Percentiles rank a stretch among this genome's conserved stretches.
These are phyloP conservation scores for Termitomyces heimii DNA, from an alignment of 768 basidiomycete species.

Conservation along the genomic window DNA sequence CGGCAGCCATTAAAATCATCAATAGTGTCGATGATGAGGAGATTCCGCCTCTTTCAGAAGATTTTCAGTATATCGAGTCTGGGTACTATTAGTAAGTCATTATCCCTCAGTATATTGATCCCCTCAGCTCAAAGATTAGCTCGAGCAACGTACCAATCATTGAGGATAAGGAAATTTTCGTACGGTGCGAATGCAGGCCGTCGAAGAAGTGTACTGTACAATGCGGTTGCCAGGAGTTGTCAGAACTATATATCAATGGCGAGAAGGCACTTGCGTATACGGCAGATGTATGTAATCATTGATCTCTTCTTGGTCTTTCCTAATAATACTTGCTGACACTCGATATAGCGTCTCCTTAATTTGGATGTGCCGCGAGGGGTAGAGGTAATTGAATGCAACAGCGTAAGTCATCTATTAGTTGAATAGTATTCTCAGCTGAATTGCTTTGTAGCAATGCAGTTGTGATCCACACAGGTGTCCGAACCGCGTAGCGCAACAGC, in stretches of 20 bases:
- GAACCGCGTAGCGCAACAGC: slow-evolving; percentile 58
- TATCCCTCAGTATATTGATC: neutral
- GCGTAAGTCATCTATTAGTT: slow-evolving; percentile 27
- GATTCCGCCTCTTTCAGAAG: slow-evolving; percentile 32
- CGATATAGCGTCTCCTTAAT: slow-evolving; percentile 41
- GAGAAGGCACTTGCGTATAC: slow-evolving; percentile 37
- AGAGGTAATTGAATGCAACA: slow-evolving; percentile 64
- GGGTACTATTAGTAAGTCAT: slow-evolving; percentile 42
- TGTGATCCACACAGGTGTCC: slow-evolving; percentile 36
- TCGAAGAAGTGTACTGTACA: slow-evolving; percentile 14
- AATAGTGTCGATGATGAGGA: slow-evolving; percentile 40
- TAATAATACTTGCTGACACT: neutral
- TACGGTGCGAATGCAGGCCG: slow-evolving; percentile 42
- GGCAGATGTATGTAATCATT: slow-evolving; percentile 23
- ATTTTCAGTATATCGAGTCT: slow-evolving; percentile 49
- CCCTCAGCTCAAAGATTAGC: slow-evolving; percentile 6
- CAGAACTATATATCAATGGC: slow-evolving; percentile 25
- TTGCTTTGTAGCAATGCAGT: slow-evolving; percentile 30
- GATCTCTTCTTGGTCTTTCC: neutral
- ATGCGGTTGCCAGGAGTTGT: slow-evolving; percentile 46
- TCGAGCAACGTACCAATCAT: slow-evolving; percentile 8
- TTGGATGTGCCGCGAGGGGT: slow-evolving; percentile 35
- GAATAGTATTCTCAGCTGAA: neutral
- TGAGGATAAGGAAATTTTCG: slow-evolving; percentile 28
- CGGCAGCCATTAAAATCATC: slow-evolving; percentile 27